Conservation (phyloP, 768 basidiomycete genomes). For the Agrocybe praecox region DNA sequence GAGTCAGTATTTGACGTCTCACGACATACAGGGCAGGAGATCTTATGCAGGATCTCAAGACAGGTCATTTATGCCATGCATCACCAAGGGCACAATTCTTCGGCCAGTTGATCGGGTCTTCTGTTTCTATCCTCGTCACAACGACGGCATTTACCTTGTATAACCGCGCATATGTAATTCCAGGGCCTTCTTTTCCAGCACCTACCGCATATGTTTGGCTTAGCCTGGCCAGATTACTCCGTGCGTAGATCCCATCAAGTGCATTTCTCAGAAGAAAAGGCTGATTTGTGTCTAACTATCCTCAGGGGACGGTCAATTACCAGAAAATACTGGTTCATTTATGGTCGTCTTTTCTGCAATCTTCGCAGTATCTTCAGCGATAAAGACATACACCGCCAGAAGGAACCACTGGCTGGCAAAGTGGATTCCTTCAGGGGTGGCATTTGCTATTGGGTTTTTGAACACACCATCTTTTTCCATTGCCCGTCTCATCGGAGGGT, state of each 20-base stretch:
- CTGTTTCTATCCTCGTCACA: conserved; percentile 86
- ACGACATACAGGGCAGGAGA: conserved; percentile 75
- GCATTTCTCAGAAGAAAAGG: conserved; percentile 18
- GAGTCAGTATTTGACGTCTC: neutral
- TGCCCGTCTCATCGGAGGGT: conserved; percentile 86
- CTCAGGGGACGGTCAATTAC: conserved; percentile 80
- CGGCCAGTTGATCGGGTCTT: conserved; percentile 89
- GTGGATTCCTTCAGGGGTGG: conserved; percentile 91
- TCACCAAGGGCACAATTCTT: conserved; percentile 95
- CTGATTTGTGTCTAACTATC: conserved; percentile 16
- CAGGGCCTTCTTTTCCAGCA: conserved; percentile 93
- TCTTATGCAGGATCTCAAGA: conserved; percentile 98
- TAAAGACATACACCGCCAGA: conserved; percentile 63
- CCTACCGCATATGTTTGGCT: conserved; percentile 97
- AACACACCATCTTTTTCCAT: conserved; percentile 96
- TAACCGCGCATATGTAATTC: conserved; percentile 84
- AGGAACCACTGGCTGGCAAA: conserved; percentile 57
- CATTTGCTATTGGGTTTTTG: conserved; percentile 94
- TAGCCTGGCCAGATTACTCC: conserved; percentile 71
- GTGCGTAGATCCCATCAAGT: conserved; percentile 42
- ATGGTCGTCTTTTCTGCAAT: conserved; percentile 79
- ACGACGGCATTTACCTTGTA: conserved; percentile 88
- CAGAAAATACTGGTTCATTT: conserved; percentile 70
- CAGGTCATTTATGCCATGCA: conserved; percentile 89
- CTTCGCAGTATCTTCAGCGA: conserved; percentile 66